Percentiles rank a stretch among this genome's conserved stretches.
These are phyloP conservation scores for Blastobotrys ciferrii DNA, from an alignment of 1,139 yeast species.

Conservation along the genomic window DNA sequence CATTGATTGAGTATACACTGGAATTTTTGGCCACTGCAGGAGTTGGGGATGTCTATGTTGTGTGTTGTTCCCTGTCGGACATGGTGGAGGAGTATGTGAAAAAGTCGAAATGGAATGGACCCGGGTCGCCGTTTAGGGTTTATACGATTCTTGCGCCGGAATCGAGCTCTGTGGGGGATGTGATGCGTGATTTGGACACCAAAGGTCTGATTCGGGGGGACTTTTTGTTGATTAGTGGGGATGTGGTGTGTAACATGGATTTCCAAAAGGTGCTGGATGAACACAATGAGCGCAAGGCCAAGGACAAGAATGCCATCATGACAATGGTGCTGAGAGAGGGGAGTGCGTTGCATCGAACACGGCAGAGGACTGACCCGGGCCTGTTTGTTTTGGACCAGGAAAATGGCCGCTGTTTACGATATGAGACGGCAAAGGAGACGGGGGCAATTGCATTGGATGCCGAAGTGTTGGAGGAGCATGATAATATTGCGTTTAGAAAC, in stretches of 20 bases:
- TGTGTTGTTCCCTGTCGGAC: conserved; percentile 89
- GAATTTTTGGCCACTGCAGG: conserved; percentile 92
- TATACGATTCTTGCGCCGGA: conserved; percentile 82
- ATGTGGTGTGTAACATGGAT: conserved; percentile 88
- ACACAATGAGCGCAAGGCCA: conserved; percentile 66
- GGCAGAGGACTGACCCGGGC: conserved; percentile 69
- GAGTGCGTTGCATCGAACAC: conserved; percentile 78
- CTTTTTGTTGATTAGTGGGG: conserved; percentile 87
- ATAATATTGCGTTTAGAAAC: conserved; percentile 76
- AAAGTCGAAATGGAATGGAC: conserved; percentile 71
- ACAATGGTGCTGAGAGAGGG: conserved; percentile 92
- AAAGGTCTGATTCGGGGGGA: conserved; percentile 88
- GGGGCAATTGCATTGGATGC: conserved; percentile 70
- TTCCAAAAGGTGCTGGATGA: conserved; percentile 67
- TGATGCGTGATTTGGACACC: conserved; percentile 91
- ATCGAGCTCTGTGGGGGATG: conserved; percentile 91
- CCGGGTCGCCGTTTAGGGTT: conserved; percentile 76
- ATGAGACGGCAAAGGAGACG: conserved; percentile 49
- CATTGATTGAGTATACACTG: conserved; percentile 88
- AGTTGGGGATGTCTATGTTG: conserved; percentile 82
- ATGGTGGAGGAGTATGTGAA: conserved; percentile 81
- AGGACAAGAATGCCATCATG: conserved; percentile 84
- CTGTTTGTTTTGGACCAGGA: conserved; percentile 74
- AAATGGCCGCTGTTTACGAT: conserved; percentile 75
- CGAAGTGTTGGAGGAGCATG: conserved; percentile 74